Conservation (phyloP, 371 early-diverging fungal species). For the Nosema granulosis region DNA sequence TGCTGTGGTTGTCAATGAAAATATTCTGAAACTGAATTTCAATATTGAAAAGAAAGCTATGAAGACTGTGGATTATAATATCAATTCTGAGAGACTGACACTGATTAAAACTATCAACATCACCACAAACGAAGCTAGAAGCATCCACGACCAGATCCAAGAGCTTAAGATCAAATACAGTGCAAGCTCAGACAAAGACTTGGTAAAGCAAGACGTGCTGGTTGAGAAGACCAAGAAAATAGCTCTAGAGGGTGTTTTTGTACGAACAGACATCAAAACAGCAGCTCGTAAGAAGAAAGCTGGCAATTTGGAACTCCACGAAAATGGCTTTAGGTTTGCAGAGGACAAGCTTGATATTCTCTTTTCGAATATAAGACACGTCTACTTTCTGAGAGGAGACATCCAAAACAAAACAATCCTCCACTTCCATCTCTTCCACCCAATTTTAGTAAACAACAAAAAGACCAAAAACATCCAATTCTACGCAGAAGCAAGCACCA, state of each 20-base stretch:
- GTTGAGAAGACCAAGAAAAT: slow-evolving; percentile 43
- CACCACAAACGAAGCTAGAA: slow-evolving; percentile 20
- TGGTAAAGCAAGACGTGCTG: slow-evolving; percentile 61
- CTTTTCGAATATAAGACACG: slow-evolving; percentile 90
- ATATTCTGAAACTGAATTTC: slow-evolving; percentile 84
- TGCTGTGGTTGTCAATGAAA: slow-evolving; percentile 85
- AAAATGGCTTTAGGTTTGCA: slow-evolving; percentile 66
- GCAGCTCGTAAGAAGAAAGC: slow-evolving; percentile 74
- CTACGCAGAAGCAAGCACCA: slow-evolving; percentile 88
- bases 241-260: slow-evolving; percentile 73
- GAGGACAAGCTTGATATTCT: slow-evolving; percentile 72
- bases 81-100: slow-evolving; percentile 69
- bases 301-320: slow-evolving; percentile 70
- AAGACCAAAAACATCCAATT: slow-evolving; percentile 89
- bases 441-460: slow-evolving; percentile 92
- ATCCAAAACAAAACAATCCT: slow-evolving; percentile 84
- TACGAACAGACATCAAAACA: slow-evolving; percentile 80
- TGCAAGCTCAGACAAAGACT: slow-evolving; percentile 41
- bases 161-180: slow-evolving; percentile 56
- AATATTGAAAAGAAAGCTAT: slow-evolving; percentile 72
- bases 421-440: slow-evolving; percentile 88
- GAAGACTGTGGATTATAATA: slow-evolving; percentile 76
- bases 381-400: slow-evolving; percentile 95
- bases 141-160: slow-evolving; percentile 55
- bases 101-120: slow-evolving; percentile 57